These are phyloP conservation scores for Omphalea diandra DNA, from an alignment of 441 rosid species.

Conservation along the genomic window DNA sequence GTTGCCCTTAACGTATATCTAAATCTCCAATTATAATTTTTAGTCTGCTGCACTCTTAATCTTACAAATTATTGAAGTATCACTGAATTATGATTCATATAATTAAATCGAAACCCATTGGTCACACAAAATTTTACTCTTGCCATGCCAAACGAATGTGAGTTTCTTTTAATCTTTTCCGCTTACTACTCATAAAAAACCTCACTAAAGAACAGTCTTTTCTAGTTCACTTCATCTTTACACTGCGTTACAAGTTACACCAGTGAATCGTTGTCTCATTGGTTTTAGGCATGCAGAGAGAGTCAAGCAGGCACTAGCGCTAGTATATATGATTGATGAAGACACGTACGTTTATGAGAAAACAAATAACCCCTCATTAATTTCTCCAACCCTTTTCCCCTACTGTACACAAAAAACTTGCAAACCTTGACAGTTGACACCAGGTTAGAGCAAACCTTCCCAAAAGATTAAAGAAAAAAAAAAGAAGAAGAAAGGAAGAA, in stretches of 20 bases:
- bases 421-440: conserved; percentile 35
- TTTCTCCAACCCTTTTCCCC: conserved; percentile 26
- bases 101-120: no score
- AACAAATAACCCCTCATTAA: conserved; percentile 5
- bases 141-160: neutral
- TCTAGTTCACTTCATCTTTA: neutral
- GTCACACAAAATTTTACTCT: no score
- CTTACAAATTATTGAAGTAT: no score
- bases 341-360: neutral
- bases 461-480: conserved; percentile 1
- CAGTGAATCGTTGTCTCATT: conserved; percentile 28
- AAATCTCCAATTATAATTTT: no score
- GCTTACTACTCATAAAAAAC: neutral
- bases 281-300: conserved; percentile 25
- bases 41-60: no score
- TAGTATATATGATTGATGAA: conserved; percentile 15
- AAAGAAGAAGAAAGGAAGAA: no score
- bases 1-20: neutral
- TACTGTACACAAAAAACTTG: conserved; percentile 48
- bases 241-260: no score
- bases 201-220: conserved; percentile 11
- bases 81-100: no score
- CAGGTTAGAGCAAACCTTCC: conserved; percentile 38
- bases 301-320: conserved; percentile 23
- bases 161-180: conserved; percentile 18